These are phyloP conservation scores for Teratosphaeria nubilosa DNA, from an alignment of 2,329 filamentous ascomycete species.

Conservation along the genomic window DNA sequence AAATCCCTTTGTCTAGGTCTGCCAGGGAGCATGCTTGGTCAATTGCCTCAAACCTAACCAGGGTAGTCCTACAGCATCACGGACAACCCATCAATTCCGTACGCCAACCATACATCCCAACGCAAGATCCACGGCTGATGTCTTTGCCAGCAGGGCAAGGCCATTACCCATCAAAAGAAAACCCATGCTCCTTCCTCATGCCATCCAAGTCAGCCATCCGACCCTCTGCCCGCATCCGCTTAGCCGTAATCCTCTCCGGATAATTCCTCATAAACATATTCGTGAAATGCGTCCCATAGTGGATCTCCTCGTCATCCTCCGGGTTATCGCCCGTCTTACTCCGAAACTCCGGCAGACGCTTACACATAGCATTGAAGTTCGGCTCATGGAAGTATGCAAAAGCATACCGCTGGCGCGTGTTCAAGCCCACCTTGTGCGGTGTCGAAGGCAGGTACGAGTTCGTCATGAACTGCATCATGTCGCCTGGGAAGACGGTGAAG, in stretches of 20 bases:
- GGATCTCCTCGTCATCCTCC: background rate
- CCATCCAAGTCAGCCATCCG: background rate
- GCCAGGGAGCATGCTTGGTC: slow-evolving; percentile 16
- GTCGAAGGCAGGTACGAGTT: background rate
- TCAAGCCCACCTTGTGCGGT: background rate
- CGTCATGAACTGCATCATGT: background rate
- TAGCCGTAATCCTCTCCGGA: background rate
- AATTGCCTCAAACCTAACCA: slow-evolving; percentile 17
- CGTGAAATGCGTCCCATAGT: background rate
- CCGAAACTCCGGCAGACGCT: background rate
- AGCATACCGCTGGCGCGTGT: background rate
- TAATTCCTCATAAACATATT: background rate
- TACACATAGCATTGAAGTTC: background rate
- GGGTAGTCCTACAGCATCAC: slow-evolving; percentile 16
- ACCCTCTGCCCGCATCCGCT: background rate
- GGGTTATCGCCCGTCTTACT: background rate
- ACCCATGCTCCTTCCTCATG: background rate
- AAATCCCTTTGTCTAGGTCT: slow-evolving; percentile 12
- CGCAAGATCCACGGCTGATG: no score
- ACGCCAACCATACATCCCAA: no score
- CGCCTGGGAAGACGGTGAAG: background rate
- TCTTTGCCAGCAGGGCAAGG: no score
- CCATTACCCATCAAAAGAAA: background rate
- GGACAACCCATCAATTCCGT: slow-evolving; percentile 14
- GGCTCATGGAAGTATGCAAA: background rate